phyloP scores from a whole-genome alignment of 345 rosid species.

The Euphorbia pulcherrima region DNA sequence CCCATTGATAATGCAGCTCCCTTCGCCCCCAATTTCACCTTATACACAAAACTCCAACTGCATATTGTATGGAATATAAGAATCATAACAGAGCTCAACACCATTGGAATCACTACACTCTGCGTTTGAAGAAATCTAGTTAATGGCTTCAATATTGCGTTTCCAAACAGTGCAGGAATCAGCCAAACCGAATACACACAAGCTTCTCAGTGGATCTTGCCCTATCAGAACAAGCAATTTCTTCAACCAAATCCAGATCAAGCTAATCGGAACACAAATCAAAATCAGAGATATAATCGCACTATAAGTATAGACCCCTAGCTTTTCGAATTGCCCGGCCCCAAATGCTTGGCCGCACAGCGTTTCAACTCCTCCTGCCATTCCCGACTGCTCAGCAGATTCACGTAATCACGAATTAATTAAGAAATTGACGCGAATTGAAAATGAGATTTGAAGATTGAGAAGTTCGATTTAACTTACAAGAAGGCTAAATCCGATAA shows the following conservation, averaged over 20 bases:
- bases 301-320: constrained; percentile 20
- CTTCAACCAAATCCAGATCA: constrained; percentile 20
- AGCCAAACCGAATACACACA: constrained; percentile 16
- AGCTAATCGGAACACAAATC: constrained; percentile 11
- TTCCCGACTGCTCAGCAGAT: constrained; percentile 15
- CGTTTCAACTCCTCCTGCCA: constrained; percentile 25
- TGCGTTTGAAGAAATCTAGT: constrained; percentile 25
- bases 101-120: constrained; percentile 17
- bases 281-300: constrained; percentile 14
- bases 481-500: constrained; percentile 17
- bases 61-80: constrained; percentile 4
- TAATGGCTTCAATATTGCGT: constrained; percentile 19
- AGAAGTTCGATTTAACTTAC: not conserved
- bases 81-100: constrained; percentile 7
- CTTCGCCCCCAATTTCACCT: constrained; percentile 11
- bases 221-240: constrained; percentile 14
- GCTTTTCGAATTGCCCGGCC: constrained; percentile 21
- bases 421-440: too few species aligned
- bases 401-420: not conserved
- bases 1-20: constrained; percentile 19
- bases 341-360: constrained; percentile 25
- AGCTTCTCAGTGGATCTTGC: constrained; percentile 16
- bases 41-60: constrained; percentile 10
- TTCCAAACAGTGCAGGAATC: constrained; percentile 21
- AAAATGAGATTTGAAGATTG: not conserved